Percentiles rank a stretch among this genome's conserved stretches.
phyloP scores from a whole-genome alignment of 75 land plant species.

The Sequoiadendron giganteum region DNA sequence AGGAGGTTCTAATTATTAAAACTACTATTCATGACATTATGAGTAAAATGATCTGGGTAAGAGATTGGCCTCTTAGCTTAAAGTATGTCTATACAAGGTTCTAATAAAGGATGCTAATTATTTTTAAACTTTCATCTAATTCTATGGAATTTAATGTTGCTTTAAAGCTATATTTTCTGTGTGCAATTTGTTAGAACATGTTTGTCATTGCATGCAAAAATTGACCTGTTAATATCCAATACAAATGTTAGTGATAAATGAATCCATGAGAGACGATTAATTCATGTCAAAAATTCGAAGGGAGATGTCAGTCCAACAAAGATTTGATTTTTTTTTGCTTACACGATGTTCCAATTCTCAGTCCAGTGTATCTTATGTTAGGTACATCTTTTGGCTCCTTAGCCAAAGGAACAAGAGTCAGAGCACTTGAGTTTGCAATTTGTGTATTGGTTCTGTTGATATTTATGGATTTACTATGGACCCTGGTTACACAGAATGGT shows the following conservation, averaged over 20 bases:
- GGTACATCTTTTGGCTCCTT: constrained; percentile 86
- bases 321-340: constrained; percentile 1
- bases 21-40: constrained; percentile 97
- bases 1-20: constrained; percentile 84
- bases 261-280: too few species aligned
- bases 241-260: too few species aligned
- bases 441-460: constrained; percentile 86
- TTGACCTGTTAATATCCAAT: too few species aligned
- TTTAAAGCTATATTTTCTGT: background rate
- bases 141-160: background rate
- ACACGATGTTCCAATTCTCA: constrained; percentile 89
- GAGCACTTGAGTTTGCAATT: constrained; percentile 94
- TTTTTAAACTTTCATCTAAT: background rate
- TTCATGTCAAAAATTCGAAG: too few species aligned
- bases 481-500: constrained; percentile 98
- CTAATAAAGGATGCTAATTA: background rate
- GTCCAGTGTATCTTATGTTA: constrained; percentile 91
- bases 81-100: background rate
- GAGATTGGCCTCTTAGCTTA: constrained; percentile 10
- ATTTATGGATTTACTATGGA: constrained; percentile 98
- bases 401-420: constrained; percentile 99
- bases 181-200: too few species aligned
- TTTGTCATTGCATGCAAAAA: too few species aligned
- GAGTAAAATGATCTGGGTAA: constrained; percentile 91
- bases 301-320: too few species aligned